Conservation (phyloP, 2,329 filamentous ascomycete species). For the Monosporascus sp. region DNA sequence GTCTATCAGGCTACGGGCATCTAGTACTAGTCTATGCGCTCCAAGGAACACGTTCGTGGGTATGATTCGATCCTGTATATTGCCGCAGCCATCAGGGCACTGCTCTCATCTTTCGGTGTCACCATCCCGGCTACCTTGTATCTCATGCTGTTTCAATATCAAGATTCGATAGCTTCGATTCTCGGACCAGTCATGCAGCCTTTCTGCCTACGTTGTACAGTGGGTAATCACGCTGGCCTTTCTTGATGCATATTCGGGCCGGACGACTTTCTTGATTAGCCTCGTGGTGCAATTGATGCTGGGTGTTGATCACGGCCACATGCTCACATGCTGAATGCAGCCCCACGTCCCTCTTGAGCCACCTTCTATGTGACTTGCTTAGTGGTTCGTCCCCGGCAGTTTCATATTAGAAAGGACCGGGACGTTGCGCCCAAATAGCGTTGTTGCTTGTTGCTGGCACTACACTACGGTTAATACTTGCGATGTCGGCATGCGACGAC, state of each 20-base stretch:
- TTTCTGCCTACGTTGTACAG: background rate
- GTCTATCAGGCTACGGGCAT: no score
- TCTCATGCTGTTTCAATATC: background rate
- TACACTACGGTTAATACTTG: no score
- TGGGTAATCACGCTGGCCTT: background rate
- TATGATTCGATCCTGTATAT: background rate
- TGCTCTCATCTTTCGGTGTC: background rate
- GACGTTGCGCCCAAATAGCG: no score
- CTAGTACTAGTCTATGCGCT: background rate
- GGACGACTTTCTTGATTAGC: background rate
- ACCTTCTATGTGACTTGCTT: background rate
- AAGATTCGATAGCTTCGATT: background rate
- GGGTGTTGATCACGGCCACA: background rate
- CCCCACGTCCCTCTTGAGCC: background rate
- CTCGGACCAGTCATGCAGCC: background rate
- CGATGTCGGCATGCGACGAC: no score
- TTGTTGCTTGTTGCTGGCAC: no score
- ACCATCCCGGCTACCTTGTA: background rate
- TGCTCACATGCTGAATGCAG: background rate
- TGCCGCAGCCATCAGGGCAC: background rate
- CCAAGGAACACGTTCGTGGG: background rate
- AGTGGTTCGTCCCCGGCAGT: background rate
- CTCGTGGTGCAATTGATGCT: background rate
- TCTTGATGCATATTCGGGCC: background rate
- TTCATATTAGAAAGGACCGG: background rate